A percentile compares a stretch with the other conserved stretches of the same genome.
These are phyloP conservation scores for Chimonanthus praecox DNA, from an alignment of 164 flowering plant genomes.

Conservation along the genomic window DNA sequence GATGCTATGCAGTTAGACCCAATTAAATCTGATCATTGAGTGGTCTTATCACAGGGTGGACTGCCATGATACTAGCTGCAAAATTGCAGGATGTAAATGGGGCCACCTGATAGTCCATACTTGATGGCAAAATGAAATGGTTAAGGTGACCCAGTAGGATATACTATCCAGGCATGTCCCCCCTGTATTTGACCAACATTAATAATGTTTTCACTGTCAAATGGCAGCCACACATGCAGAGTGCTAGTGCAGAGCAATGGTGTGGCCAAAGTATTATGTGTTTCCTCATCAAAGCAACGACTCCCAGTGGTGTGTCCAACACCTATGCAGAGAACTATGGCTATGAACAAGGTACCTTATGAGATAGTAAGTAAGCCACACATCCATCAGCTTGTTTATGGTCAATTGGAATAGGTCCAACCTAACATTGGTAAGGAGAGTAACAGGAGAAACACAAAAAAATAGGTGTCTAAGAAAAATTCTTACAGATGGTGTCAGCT, in stretches of 20 bases:
- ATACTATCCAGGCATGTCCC: neutral
- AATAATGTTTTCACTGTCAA: neutral
- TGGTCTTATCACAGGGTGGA: neutral
- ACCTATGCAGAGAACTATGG: neutral
- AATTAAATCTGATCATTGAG: neutral
- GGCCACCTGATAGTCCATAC: neutral
- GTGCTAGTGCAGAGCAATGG: neutral
- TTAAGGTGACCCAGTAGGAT: neutral
- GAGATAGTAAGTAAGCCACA: neutral
- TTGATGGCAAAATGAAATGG: neutral
- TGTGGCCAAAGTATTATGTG: neutral
- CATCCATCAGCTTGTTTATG: neutral
- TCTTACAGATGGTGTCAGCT: conserved; percentile 85
- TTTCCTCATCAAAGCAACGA: neutral
- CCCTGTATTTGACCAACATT: neutral
- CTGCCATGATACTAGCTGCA: neutral
- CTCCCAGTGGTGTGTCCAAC: neutral
- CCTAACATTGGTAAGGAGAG: too few relatives aligned
- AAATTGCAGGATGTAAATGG: neutral
- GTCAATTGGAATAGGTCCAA: too few relatives aligned
- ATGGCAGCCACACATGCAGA: neutral
- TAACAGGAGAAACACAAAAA: too few relatives aligned
- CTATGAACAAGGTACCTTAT: neutral
- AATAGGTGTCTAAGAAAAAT: neutral
- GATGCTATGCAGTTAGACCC: neutral